Base-by-base conservation (phyloP, 192 early-diverging fungal genomes). In the Dissophora ornata region DNA sequence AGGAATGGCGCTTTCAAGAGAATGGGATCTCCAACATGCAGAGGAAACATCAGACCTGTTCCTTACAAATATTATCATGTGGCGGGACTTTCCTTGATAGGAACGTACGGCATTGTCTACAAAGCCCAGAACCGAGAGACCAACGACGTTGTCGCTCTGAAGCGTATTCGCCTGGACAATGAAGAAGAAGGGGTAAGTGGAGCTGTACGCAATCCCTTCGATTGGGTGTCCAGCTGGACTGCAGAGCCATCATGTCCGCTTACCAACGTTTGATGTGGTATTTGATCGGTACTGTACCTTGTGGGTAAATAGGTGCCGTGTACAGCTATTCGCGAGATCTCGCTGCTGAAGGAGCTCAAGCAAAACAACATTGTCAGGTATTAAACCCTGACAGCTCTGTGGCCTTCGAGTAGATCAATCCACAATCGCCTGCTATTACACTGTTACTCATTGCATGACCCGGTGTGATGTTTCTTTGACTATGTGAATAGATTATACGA, bases 51-150 rank as follows among this genome's bases (percentile, higher is more conserved):
- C 13, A 16, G 11, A 16, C 8, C n/a, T 34, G 52, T 28, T 12
- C 15, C 24, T 7, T 12, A 38, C n/a, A n/a, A n/a, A n/a, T n/a
- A n/a, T n/a, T n/a, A n/a, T n/a, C n/a, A n/a, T n/a, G 11, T 25
- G 19, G 12, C 28, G 28, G 26, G 22, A 6, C 50, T 50, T 49
- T 29, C 19, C 51, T 62, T 11, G 2, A 8, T 78, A 88, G 89
- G 93, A 64, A 98, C 98, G 8, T 99, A 98, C 71, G 97, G 96
- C 29, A 95, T 98, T 51, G 98, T 99, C 2, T 99, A 99, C 88
- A 98, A 98, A 82, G 98, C 97, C 4, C 96, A 98, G 74, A 96
- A 97, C 82, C 79, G 91, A 63, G 94, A 96, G 30, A 96, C 91
- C 12, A 91, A 91, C 69, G 96, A 97, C 60, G 93, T 98, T n/a